These are phyloP conservation scores for Phytophthora ramorum DNA, from an alignment of 352 stramenopile species.

Conservation along the genomic window DNA sequence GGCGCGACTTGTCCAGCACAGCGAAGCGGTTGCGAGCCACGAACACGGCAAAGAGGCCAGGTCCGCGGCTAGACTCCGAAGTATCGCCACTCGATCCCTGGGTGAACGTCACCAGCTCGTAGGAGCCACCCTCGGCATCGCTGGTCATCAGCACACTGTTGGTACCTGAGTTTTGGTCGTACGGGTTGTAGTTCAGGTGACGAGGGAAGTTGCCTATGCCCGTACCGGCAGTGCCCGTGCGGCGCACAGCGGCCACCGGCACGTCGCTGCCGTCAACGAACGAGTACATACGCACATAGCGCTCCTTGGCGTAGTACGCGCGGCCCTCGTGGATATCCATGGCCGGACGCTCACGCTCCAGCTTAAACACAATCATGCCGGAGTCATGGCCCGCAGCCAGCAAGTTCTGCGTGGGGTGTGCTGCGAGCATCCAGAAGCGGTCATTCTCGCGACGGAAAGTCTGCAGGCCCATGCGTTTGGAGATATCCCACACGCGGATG, in stretches of 20 bases:
- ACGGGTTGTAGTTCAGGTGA: constrained; percentile 96
- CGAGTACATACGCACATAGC: constrained; percentile 98
- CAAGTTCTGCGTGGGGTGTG: constrained; percentile 97
- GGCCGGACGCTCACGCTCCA: constrained; percentile 96
- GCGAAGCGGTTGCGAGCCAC: constrained; percentile 98
- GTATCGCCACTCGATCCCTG: constrained; percentile 77
- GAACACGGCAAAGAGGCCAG: constrained; percentile 97
- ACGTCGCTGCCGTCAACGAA: constrained; percentile 87
- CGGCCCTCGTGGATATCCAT: constrained; percentile 89
- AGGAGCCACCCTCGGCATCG: constrained; percentile 96
- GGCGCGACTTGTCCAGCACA: constrained; percentile 96
- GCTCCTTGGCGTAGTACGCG: constrained; percentile 98
- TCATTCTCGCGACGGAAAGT: constrained; percentile 99
- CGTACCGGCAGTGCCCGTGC: constrained; percentile 68
- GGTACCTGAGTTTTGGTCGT: constrained; percentile 91
- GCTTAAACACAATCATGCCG: constrained; percentile 99
- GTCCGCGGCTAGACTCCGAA: constrained; percentile 94
- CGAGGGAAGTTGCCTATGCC: constrained; percentile 95
- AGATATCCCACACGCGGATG: constrained; percentile 99
- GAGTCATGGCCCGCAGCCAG: constrained; percentile 99
- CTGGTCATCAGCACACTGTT: constrained; percentile 94
- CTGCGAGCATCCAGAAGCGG: constrained; percentile 98
- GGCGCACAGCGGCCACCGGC: constrained; percentile 74
- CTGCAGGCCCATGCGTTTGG: constrained; percentile 98
- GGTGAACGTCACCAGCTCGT: constrained; percentile 97